Evolutionary conservation across 495 filamentous ascomycete genomes (phyloP).

Genomic region (Penicillium macrosclerotiorum): DNA sequence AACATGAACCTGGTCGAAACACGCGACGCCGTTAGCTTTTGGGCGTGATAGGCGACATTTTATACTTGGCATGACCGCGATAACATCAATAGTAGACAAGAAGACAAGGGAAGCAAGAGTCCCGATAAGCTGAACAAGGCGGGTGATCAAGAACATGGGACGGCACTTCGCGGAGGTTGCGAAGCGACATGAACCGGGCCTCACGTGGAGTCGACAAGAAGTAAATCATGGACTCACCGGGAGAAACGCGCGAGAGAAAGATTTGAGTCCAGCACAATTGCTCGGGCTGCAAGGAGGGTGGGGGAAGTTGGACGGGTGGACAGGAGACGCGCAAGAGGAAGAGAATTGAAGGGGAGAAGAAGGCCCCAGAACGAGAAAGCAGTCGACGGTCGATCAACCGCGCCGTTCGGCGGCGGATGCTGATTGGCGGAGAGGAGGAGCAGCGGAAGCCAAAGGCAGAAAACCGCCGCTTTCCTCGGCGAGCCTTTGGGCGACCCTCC

Average conservation of each 20-base stretch:
- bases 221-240: conserved; percentile 17
- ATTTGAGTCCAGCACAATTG: conserved; percentile 1
- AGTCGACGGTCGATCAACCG: conserved; percentile 44
- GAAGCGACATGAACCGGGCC: conserved; percentile 4
- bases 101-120: neutral
- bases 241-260: conserved; percentile 21
- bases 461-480: too few relatives aligned
- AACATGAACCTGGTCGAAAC: conserved; percentile 26
- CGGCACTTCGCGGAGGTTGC: conserved; percentile 3
- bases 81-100: neutral
- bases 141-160: neutral
- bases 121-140: neutral
- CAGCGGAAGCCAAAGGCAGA: conserved; percentile 33
- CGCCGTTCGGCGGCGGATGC: conserved; percentile 17
- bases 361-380: conserved; percentile 34
- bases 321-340: conserved; percentile 11
- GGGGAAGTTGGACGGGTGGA: conserved; percentile 2
- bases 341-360: conserved; percentile 28
- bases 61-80: neutral
- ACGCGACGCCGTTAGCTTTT: conserved; percentile 19
- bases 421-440: conserved; percentile 50
- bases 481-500: neutral
- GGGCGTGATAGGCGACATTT: neutral
- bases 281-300: neutral
- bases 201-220: neutral